These are phyloP conservation scores for Raffaelea albimanens DNA, from an alignment of 2,329 filamentous ascomycete species.

Conservation along the genomic window DNA sequence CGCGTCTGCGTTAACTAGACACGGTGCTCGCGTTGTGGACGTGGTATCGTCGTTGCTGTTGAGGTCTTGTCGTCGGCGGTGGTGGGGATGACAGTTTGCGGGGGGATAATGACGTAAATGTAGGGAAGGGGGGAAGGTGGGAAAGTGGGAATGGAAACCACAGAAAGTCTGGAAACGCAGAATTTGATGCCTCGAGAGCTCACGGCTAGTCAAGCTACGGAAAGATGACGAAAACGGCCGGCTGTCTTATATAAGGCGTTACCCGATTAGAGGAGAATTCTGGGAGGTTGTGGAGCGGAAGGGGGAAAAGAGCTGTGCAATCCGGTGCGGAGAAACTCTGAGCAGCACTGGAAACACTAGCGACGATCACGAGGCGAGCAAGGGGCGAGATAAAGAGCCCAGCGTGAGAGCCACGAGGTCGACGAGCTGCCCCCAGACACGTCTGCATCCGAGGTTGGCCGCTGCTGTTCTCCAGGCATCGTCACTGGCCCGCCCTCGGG, in stretches of 20 bases:
- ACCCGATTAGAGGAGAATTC: conserved; percentile 9
- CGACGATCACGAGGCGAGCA: neutral
- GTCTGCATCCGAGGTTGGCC: too few relatives aligned
- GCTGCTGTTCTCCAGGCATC: too few relatives aligned
- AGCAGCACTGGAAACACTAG: too few relatives aligned
- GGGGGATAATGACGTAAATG: neutral
- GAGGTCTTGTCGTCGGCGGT: too few relatives aligned
- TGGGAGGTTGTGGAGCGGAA: conserved; percentile 8
- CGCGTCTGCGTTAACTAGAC: neutral
- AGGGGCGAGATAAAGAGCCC: neutral
- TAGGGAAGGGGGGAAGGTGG: too few relatives aligned
- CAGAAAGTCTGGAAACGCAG: neutral
- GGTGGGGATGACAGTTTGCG: neutral
- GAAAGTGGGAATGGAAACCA: neutral
- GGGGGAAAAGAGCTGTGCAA: neutral
- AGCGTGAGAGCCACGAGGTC: too few relatives aligned
- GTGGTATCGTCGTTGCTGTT: too few relatives aligned
- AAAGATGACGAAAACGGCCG: conserved; percentile 6
- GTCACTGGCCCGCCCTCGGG: too few relatives aligned
- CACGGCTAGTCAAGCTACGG: neutral
- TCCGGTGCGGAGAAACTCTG: conserved; percentile 10
- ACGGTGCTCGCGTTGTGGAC: too few relatives aligned
- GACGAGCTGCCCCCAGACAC: too few relatives aligned
- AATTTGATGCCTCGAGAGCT: too few relatives aligned
- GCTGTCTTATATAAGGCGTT: neutral